A percentile compares a stretch with the other conserved stretches of the same genome.
phyloP scores from a whole-genome alignment of 2,329 filamentous ascomycete species.

The Claviceps digitariae region DNA sequence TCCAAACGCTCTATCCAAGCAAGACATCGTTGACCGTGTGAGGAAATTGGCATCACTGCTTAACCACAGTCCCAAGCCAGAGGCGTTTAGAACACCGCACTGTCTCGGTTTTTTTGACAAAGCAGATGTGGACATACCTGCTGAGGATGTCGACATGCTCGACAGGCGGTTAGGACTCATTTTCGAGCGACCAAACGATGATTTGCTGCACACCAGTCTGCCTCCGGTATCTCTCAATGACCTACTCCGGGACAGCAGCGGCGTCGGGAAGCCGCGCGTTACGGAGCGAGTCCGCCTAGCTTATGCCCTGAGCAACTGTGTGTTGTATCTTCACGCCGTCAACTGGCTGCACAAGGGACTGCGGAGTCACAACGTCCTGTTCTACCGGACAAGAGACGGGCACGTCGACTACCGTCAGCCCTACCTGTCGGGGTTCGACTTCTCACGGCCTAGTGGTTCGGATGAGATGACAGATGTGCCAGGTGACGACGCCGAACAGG shows the following conservation, averaged over 20 bases:
- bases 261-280: conserved; percentile 30
- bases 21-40: conserved; percentile 29
- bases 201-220: conserved; percentile 20
- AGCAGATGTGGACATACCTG: conserved; percentile 17
- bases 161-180: conserved; percentile 37
- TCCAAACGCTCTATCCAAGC: conserved; percentile 25
- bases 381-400: conserved; percentile 25
- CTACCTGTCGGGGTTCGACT: conserved; percentile 40
- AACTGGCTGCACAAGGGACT: conserved; percentile 48
- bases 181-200: conserved; percentile 33
- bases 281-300: conserved; percentile 38
- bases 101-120: conserved; percentile 39
- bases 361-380: conserved; percentile 38
- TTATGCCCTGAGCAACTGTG: conserved; percentile 34
- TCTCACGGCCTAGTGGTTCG: conserved; percentile 33
- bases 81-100: conserved; percentile 34
- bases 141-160: conserved; percentile 27
- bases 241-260: conserved; percentile 24
- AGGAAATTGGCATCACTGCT: conserved; percentile 34
- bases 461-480: conserved; percentile 38
- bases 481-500: conserved; percentile 27
- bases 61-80: conserved; percentile 32
- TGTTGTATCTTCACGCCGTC: conserved; percentile 41
- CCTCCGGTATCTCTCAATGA: conserved; percentile 33
- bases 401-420: conserved; percentile 26